Conservation (phyloP, 78 protist genomes). For the Dictyostelium brefeldianum region DNA sequence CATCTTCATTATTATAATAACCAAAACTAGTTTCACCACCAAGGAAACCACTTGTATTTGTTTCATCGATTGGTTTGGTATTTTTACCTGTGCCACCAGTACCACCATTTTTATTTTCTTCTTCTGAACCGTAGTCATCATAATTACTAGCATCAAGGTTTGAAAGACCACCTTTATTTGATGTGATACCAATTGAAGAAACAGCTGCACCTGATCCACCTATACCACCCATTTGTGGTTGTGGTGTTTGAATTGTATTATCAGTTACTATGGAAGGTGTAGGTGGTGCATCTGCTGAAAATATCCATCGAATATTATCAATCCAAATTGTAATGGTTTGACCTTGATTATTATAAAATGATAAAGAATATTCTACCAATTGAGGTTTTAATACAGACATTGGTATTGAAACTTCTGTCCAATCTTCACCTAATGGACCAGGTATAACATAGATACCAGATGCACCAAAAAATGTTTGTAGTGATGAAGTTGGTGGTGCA, state of each 20-base stretch:
- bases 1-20: neutral
- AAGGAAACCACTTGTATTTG: neutral
- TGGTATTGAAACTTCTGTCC: neutral
- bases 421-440: neutral
- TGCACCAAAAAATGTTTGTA: neutral
- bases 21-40: neutral
- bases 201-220: neutral
- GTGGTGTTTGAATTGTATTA: neutral
- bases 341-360: neutral
- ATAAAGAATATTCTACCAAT: neutral
- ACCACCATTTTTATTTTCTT: neutral
- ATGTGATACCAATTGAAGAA: constrained; percentile 9
- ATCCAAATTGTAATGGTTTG: neutral
- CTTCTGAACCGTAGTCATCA: neutral
- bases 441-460: constrained; percentile 1
- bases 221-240: neutral
- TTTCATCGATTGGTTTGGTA: neutral
- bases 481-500: neutral
- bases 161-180: constrained; percentile 14
- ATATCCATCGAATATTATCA: constrained; percentile 34
- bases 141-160: neutral
- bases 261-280: neutral
- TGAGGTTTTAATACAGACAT: constrained; percentile 5
- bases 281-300: neutral
- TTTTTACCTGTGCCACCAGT: neutral